Base-by-base conservation (phyloP, 2,329 filamentous ascomycete species). In the Harringtonia lauricola region DNA sequence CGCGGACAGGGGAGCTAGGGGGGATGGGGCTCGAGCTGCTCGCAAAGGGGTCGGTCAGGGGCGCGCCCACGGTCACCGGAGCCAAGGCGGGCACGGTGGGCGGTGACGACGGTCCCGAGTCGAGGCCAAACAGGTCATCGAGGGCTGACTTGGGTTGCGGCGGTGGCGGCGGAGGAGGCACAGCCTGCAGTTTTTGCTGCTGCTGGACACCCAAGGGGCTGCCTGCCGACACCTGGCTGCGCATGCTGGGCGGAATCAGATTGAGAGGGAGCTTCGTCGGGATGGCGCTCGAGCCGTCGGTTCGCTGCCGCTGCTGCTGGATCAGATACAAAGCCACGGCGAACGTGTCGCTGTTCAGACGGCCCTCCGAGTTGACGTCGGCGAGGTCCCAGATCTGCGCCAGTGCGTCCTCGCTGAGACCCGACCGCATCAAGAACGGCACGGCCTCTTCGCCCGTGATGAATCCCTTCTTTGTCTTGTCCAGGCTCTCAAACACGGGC, bases 281-380 rank as follows among this genome's bases (percentile, higher is more conserved):
- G 28, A 96, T 63, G 24, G 76, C 67, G 34, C 64, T 65, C 28
- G 66, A 59, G 17, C 72, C 70, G 44, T 81, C 78, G 45, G 79
- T 78, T 49, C 81, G 83, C 51, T 75, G 83, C 43, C 89, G 76
- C 60, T 95, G 89, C 59, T 94, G 86, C 48, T 89, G 79, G 54
- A 98, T 95, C 41, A 98, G 71, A 59, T 94, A 94, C 89, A 98
- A 95, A 42, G 92, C 90, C 38, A 98, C 88, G 0, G 92, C 88
- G 58, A 98, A 98, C 55, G 95, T 89, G 52, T 98, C 92, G 54
- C 78, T 79, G 38, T 75, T 88, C 45, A 98, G 68, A 45, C 83
- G 81, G 12, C 92, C 92, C 53, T 89, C 84, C 8, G 87, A 92
- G 57, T 86, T 87, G 62, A 95, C 87, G 63, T 98, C 92, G 14